A percentile compares a stretch with the other conserved stretches of the same genome.
Conservation (phyloP, 345 rosid species). For the Salix dunnii region DNA sequence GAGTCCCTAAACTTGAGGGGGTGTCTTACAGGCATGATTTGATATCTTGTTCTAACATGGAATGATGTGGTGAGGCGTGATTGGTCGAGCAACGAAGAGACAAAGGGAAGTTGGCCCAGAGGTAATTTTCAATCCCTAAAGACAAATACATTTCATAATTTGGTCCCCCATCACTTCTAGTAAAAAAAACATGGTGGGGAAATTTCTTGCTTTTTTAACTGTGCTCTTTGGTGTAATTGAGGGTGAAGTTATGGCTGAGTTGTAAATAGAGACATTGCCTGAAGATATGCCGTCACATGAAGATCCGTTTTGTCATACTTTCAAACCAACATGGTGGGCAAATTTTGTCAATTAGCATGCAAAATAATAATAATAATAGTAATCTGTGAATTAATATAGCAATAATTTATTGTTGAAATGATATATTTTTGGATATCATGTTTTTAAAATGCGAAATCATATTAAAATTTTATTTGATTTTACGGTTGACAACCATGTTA, state of each 20-base stretch:
- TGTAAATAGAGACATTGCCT: background rate
- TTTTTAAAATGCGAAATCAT: too few species aligned
- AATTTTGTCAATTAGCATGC: too few species aligned
- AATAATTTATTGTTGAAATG: too few species aligned
- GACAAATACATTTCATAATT: background rate
- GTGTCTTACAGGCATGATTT: background rate
- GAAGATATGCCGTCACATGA: background rate
- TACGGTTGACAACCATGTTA: too few species aligned
- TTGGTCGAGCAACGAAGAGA: constrained; percentile 19
- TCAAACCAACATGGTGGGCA: background rate
- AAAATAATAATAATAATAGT: too few species aligned
- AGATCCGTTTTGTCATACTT: background rate
- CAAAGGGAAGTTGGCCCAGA: constrained; percentile 21
- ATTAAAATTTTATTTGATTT: too few species aligned
- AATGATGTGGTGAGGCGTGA: constrained; percentile 32
- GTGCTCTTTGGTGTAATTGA: background rate
- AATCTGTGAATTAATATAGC: too few species aligned
- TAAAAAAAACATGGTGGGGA: background rate
- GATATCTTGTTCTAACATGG: background rate
- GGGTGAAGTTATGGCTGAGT: background rate
- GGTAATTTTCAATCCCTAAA: constrained; percentile 3
- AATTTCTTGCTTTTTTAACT: background rate
- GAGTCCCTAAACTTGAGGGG: background rate
- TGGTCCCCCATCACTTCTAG: background rate
- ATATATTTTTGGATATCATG: too few species aligned